Percentiles rank a stretch among this genome's conserved stretches.
Conservation (phyloP, 768 basidiomycete genomes). For the Leccinum variicolor region DNA sequence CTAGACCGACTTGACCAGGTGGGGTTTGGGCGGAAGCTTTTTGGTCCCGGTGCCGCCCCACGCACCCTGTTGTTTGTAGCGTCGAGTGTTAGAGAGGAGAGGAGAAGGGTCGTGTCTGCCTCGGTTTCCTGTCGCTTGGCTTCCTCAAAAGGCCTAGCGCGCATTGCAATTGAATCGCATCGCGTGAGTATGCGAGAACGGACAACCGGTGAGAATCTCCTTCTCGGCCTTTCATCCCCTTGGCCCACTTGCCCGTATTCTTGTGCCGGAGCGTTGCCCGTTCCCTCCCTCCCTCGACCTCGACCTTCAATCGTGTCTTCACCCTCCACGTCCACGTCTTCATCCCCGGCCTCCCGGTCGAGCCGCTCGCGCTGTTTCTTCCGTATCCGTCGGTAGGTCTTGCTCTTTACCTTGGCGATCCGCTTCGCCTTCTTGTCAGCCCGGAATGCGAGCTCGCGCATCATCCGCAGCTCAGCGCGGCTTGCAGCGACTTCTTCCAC, state of each 20-base stretch:
- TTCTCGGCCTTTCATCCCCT: constrained; percentile 64
- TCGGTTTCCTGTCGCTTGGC: constrained; percentile 83
- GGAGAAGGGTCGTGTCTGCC: constrained; percentile 70
- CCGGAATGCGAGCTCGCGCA: constrained; percentile 92
- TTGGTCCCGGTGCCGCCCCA: constrained; percentile 85
- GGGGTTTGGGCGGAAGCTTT: constrained; percentile 57
- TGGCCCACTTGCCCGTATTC: constrained; percentile 85
- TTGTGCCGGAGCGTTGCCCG: constrained; percentile 88
- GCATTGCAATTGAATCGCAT: constrained; percentile 4
- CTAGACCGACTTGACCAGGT: constrained; percentile 75
- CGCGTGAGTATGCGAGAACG: not conserved
- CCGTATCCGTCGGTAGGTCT: constrained; percentile 82
- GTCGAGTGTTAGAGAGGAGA: not conserved
- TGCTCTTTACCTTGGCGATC: constrained; percentile 93
- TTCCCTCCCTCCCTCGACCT: constrained; percentile 80
- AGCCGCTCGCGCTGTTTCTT: constrained; percentile 73
- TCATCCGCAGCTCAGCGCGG: constrained; percentile 76
- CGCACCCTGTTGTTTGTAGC: constrained; percentile 58
- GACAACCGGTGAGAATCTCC: constrained; percentile 29
- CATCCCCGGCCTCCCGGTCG: constrained; percentile 38
- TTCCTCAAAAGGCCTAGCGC: constrained; percentile 80
- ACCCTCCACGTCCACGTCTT: constrained; percentile 32
- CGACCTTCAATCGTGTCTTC: constrained; percentile 59
- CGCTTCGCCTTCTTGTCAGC: constrained; percentile 89
- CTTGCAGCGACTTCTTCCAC: constrained; percentile 82